Conservation (phyloP, 352 stramenopile species). For the Pythium volutum region DNA sequence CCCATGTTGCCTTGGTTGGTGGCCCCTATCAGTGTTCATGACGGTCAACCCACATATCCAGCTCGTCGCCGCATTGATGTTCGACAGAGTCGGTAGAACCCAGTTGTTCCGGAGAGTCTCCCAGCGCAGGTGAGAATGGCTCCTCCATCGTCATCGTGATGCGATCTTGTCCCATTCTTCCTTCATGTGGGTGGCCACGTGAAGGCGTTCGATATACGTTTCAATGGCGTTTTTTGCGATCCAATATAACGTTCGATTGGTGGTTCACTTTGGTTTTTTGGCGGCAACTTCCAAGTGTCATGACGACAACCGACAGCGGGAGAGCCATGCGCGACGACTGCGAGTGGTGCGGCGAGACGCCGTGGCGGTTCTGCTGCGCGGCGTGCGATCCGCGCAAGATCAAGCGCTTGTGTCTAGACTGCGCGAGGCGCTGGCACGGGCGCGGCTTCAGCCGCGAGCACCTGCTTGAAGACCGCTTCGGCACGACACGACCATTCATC, state of each 20-base stretch:
- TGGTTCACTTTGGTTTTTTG: not conserved
- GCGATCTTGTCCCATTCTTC: slow-evolving; percentile 11
- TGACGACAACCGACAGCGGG: not conserved
- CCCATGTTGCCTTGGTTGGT: not conserved
- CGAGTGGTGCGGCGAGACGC: slow-evolving; percentile 35
- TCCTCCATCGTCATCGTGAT: slow-evolving; percentile 5
- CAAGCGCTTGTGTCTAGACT: slow-evolving; percentile 31
- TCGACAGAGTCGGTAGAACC: not conserved
- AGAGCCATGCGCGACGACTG: slow-evolving; percentile 15
- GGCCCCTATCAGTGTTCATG: not conserved
- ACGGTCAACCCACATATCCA: not conserved
- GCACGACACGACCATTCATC: slow-evolving; percentile 17
- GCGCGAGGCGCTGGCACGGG: slow-evolving; percentile 37
- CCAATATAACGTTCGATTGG: slow-evolving; percentile 28
- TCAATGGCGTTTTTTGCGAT: not conserved
- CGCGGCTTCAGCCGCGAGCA: slow-evolving; percentile 35
- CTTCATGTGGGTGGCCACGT: slow-evolving; percentile 21
- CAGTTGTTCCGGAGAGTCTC: not conserved
- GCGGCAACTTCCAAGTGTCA: slow-evolving; percentile 8
- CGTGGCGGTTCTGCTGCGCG: slow-evolving; percentile 32
- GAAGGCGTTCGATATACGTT: slow-evolving; percentile 6
- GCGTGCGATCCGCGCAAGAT: slow-evolving; percentile 32
- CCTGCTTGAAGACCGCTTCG: slow-evolving; percentile 25
- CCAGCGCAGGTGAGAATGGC: not conserved
- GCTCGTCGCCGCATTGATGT: not conserved